Base-by-base conservation (phyloP, 768 basidiomycete species). In the Dacryopinax primogenitus region DNA sequence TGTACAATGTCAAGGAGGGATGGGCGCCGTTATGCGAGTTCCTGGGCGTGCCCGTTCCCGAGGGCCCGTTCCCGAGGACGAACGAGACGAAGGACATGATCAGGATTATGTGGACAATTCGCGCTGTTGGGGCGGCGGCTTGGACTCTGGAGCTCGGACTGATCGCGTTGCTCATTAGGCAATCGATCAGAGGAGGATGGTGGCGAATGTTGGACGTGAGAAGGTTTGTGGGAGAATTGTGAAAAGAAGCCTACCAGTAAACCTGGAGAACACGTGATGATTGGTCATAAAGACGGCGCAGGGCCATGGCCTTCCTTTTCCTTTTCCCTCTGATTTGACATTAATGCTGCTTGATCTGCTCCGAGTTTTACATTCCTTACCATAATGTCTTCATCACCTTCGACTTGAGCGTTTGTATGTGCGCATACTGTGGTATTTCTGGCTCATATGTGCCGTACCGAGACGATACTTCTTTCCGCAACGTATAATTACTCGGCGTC, bases 21-120 rank as follows among this genome's bases (percentile, higher is more conserved):
- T 63, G 63, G 63, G 63, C 6, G n/a, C 63, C 37, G 3, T 33
- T 64, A 12, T 64, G 63, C 30, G 34, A 44, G 21, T 64, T 64
- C 37, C 1, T 64, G 26, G 63, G 63, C 28, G 45, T 44, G 9
- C 26, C 23, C 26, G 39, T 64, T 13, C 63, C 63, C 9, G 45
- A 58, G 21, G 51, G 4, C 4, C 26, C 9, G 51, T 58, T 58
- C 13, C 51, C 51, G 51, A 13, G 51, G 4, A 32, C 30, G 51
- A 30, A 58, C 26, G 51, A 58, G 51, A 58, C 26, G 3, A 6
- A 30, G 26, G 11, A 58, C 15, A 58, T 58, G 51, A 13, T 26
- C 4, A 11, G 26, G 26, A 6, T 7, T 11, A 6, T 58, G 23
- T 21, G 51, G 51, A 11, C 3, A 15, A 30, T 15, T 18, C 9